Base-by-base conservation (phyloP, 805 yeast species). In the Wickerhamomyces sydowiorum region DNA sequence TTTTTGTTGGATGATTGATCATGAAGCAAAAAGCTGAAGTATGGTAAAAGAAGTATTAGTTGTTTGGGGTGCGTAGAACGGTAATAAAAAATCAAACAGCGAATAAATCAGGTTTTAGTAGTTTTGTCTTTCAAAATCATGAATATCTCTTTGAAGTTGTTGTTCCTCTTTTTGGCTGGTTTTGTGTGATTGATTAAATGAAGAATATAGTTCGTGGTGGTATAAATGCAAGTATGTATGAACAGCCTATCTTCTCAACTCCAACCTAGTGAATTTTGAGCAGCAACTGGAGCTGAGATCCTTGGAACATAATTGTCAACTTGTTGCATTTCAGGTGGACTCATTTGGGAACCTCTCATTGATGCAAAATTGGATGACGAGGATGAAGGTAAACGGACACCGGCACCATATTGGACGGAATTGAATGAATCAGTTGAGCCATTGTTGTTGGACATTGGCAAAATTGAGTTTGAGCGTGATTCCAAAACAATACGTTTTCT, bases 251-350 rank as follows among this genome's bases (percentile, higher is more conserved):
- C n/a, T n/a, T n/a, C 5, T 57, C 53, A 67, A 38, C 52, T 62
- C 90, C 90, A 83, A 27, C 90, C 90, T 45, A 83, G 66, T 2
- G 91, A 82, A 57, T 80, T 83, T 46, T 78, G 77, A 4, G 83
- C 73, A 42, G 82, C 80, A 29, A 82, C 82, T 10, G 91, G 91
- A 42, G 73, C 76, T 7, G 86, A 80, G 31, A 83, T 83, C 32
- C 61, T 68, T 37, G 70, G 75, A 34, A 68, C 58, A 42, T 53
- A 67, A 38, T 49, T 43, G 30, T 51, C 60, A n/a, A 52, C 42
- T 46, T 51, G 62, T 24, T 52, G 51, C 59, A 49, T 49, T 29
- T 52, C 51, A 18, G 43, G 45, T 18, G 23, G 36, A 10, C 17
- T n/a, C 9, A 23, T 4, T 31, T 30, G 30, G 14, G 30, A 10